A percentile compares a stretch with the other conserved stretches of the same genome.
Conservation (phyloP, 2,329 filamentous ascomycete species). For the Neodidymelliopsis sp. region DNA sequence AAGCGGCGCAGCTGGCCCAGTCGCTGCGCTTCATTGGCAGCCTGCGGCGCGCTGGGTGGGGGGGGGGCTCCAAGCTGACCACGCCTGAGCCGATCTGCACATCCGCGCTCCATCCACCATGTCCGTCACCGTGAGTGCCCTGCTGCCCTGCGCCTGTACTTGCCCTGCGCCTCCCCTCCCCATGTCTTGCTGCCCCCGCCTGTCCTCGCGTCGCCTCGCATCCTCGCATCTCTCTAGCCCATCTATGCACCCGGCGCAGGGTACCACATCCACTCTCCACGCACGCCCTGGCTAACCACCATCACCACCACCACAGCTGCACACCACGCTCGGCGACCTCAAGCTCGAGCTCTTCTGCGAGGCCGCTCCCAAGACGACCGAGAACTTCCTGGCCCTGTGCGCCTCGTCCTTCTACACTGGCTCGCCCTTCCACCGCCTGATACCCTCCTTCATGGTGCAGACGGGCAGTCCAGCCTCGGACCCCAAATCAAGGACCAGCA, state of each 20-base stretch:
- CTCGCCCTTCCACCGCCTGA: slow-evolving; percentile 81
- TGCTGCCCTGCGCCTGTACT: neutral
- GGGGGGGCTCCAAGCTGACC: slow-evolving; percentile 16
- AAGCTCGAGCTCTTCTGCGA: slow-evolving; percentile 98
- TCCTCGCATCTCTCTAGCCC: no score
- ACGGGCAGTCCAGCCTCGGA: slow-evolving; percentile 66
- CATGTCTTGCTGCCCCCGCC: no score
- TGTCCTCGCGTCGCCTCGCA: no score
- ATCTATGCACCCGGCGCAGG: no score
- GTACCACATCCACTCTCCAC: no score
- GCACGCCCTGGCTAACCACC: no score
- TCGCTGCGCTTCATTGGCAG: slow-evolving; percentile 4
- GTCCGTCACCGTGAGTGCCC: slow-evolving; percentile 55
- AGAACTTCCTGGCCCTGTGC: slow-evolving; percentile 90
- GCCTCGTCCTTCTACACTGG: slow-evolving; percentile 78
- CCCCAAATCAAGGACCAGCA: slow-evolving; percentile 67
- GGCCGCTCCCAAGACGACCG: slow-evolving; percentile 88
- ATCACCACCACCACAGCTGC: slow-evolving; percentile 59
- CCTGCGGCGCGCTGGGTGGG: neutral
- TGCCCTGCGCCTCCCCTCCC: neutral
- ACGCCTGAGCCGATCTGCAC: slow-evolving; percentile 10
- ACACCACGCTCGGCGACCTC: slow-evolving; percentile 87
- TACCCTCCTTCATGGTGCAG: slow-evolving; percentile 83
- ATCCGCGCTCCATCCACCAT: slow-evolving; percentile 40
- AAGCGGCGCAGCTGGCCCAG: slow-evolving; percentile 9